A percentile compares a stretch with the other conserved stretches of the same genome.
These are phyloP conservation scores for Mrakia gelida DNA, from an alignment of 768 basidiomycete species.

Conservation along the genomic window DNA sequence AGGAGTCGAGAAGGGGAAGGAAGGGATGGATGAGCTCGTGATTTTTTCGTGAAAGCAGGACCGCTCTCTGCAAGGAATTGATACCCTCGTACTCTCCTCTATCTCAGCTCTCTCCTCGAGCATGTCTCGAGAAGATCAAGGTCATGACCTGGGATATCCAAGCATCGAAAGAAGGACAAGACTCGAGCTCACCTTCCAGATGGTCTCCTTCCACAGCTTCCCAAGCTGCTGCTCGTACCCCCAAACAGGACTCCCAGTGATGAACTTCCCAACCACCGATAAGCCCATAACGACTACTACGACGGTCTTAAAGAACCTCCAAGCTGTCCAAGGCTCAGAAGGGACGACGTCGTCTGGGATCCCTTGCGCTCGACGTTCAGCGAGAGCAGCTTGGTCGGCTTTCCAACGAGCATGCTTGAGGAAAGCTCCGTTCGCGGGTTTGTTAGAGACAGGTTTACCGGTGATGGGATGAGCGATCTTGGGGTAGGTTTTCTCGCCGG, in stretches of 20 bases:
- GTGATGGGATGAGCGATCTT: conserved; percentile 37
- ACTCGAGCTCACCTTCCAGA: conserved; percentile 14
- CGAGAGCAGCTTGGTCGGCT: conserved; percentile 53
- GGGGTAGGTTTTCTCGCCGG: conserved; percentile 12
- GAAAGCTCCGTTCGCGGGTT: conserved; percentile 79
- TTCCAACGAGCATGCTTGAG: conserved; percentile 55
- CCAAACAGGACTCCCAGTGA: conserved; percentile 84
- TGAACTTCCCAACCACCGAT: conserved; percentile 68
- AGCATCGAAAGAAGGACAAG: background rate
- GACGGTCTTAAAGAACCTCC: conserved; percentile 60
- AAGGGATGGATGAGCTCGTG: conserved; percentile 59
- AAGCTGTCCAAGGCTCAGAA: background rate
- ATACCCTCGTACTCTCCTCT: background rate
- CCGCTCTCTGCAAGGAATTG: conserved; percentile 31
- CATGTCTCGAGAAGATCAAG: background rate
- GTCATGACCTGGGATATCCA: background rate
- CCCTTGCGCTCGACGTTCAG: conserved; percentile 56
- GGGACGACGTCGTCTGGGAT: conserved; percentile 68
- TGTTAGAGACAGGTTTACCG: conserved; percentile 68
- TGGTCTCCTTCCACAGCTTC: conserved; percentile 44
- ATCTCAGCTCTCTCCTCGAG: background rate
- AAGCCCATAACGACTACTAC: conserved; percentile 55
- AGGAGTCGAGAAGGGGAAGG: conserved; percentile 40
- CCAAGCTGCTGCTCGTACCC: conserved; percentile 67
- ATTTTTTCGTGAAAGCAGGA: conserved; percentile 35